These are phyloP conservation scores for Capronia epimyces DNA, from an alignment of 2,329 filamentous ascomycete genomes.

Conservation along the genomic window DNA sequence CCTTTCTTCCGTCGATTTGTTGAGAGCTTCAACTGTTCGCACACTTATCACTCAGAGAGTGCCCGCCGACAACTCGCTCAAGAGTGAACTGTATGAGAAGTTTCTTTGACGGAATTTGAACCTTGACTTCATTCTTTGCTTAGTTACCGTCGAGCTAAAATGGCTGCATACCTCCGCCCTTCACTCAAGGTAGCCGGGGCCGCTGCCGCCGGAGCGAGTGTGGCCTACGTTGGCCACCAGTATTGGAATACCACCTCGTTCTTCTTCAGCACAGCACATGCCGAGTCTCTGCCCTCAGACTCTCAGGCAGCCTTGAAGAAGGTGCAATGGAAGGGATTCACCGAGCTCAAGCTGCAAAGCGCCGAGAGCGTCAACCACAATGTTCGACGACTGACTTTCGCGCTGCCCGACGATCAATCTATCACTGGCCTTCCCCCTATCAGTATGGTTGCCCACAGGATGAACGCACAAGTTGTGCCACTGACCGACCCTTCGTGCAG, in stretches of 20 bases:
- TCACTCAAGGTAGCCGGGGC: constrained; percentile 13
- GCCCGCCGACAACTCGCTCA: too few species aligned
- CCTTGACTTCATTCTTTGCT: background rate
- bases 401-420: constrained; percentile 45
- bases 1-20: too few species aligned
- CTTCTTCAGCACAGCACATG: constrained; percentile 24
- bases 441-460: constrained; percentile 19
- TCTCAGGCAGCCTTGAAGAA: constrained; percentile 27
- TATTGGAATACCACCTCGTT: constrained; percentile 22
- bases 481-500: constrained; percentile 31
- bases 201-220: constrained; percentile 16
- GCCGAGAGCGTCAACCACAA: constrained; percentile 54
- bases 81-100: too few species aligned
- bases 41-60: too few species aligned
- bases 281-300: constrained; percentile 28
- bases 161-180: constrained; percentile 19
- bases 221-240: constrained; percentile 20
- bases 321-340: constrained; percentile 36
- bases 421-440: constrained; percentile 44
- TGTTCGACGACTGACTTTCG: constrained; percentile 54
- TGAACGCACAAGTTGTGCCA: background rate
- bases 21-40: too few species aligned
- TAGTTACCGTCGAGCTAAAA: constrained; percentile 1
- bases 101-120: too few species aligned
- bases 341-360: constrained; percentile 48